Evolutionary conservation across 1,139 yeast species (phyloP), one percentile per base, ranked within the genome.

Genomic region (Meyerozyma sp.): DNA sequence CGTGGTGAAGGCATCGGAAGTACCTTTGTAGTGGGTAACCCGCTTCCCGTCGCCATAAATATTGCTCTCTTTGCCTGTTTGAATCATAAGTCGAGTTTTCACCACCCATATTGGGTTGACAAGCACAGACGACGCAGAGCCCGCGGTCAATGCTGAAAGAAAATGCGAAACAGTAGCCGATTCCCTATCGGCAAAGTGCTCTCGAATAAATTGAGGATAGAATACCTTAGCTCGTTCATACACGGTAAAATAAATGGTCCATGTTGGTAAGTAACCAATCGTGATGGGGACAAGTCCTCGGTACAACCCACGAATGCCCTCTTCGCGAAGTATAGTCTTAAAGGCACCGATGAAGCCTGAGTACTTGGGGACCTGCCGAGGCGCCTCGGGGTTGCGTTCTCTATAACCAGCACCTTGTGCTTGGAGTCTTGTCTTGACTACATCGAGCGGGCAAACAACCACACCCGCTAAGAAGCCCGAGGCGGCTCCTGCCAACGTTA

Each of bases 21-120:
- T 88, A 9, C 95, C 91, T 30, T 66, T 75, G 61, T 93, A 93
- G 57, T 80, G 75, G 4, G 69, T 60, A 34, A 58, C 44, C 39
- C 49, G 42, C 5, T 42, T 44, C 5, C 27, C 26, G 34, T 34
- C 32, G 25, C 66, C 71, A 45, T 70, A 66, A 10, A 70, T 61
- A 4, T 72, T 65, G 27, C 57, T 56, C 3, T 78, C 77, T 43
- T 68, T 63, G 14, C 77, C 81, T 34, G 84, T 82, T 63, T 91
- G 98, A 34, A 91, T 73, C 98, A 93, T 93, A 42, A 93, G 68
- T 55, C 98, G 69, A 1, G 98, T 93, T 61, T 93, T 93, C 35
- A 93, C 89, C 28, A 93, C 98, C 98, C 98, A 93, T 30, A 93
- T 87, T 7, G 98, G 98, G 62, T 93, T 94, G 0, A 96, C 94